Percentiles rank a stretch among this genome's conserved stretches.
Evolutionary conservation across 2,329 filamentous ascomycete species (phyloP).

Genomic region (Penicillium psychrosexuale): DNA sequence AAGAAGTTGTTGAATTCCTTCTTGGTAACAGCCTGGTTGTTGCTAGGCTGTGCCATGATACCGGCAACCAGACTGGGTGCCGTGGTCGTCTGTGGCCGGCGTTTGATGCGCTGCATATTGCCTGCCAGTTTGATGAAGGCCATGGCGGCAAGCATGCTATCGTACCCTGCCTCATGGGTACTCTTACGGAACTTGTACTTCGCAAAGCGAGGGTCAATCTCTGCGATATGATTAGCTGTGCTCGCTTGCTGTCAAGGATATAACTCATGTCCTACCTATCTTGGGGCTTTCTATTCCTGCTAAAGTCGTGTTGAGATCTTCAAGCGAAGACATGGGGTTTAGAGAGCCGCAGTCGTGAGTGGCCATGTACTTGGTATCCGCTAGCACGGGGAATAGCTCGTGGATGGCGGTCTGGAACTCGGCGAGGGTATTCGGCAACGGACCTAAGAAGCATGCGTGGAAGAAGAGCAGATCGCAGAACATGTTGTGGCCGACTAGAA

Average conservation of each 20-base stretch:
- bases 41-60: not conserved
- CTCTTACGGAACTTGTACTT: constrained; percentile 30
- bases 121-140: constrained; percentile 56
- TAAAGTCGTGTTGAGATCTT: constrained; percentile 29
- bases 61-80: not conserved
- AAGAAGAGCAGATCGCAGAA: constrained; percentile 63
- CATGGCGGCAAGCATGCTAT: constrained; percentile 59
- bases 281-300: constrained; percentile 24
- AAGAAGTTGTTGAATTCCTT: constrained; percentile 6
- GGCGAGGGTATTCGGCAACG: constrained; percentile 54
- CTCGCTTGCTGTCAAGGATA: not conserved
- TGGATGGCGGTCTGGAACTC: constrained; percentile 54
- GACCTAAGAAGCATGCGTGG: constrained; percentile 58
- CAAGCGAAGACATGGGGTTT: constrained; percentile 44
- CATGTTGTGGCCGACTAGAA: constrained; percentile 62
- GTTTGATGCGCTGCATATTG: constrained; percentile 39
- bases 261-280: constrained; percentile 27
- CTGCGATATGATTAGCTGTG: constrained; percentile 25
- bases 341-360: constrained; percentile 55
- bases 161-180: constrained; percentile 61
- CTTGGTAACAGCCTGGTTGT: not conserved
- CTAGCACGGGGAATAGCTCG: constrained; percentile 54
- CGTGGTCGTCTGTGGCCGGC: not conserved
- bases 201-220: constrained; percentile 28
- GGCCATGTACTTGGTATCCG: constrained; percentile 64